Evolutionary conservation across 371 early-diverging fungal species (phyloP).

Genomic region (Sporodiniella umbellata): DNA sequence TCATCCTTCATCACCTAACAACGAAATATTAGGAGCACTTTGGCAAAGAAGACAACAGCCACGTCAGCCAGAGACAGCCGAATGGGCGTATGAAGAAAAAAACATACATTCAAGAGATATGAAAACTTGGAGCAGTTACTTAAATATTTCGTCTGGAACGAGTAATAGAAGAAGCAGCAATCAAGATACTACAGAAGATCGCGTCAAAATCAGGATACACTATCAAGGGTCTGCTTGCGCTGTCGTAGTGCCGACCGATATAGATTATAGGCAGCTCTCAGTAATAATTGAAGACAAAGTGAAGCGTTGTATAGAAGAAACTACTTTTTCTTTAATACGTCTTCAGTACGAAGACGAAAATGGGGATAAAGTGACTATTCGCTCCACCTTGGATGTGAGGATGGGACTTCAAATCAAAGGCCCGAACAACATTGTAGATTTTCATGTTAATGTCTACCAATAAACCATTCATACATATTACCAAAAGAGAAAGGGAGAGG

Average conservation of each 20-base stretch:
- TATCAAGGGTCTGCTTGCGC: slow-evolving; percentile 82
- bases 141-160: background rate
- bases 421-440: slow-evolving; percentile 32
- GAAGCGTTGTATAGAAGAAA: slow-evolving; percentile 42
- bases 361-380: slow-evolving; percentile 82
- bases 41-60: slow-evolving; percentile 23
- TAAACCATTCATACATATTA: too few species aligned
- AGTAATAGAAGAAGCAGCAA: slow-evolving; percentile 12
- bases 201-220: slow-evolving; percentile 80
- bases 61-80: background rate
- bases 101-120: background rate
- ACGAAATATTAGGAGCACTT: slow-evolving; percentile 15
- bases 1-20: slow-evolving; percentile 44
- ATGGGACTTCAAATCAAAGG: slow-evolving; percentile 82
- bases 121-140: too few species aligned
- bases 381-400: slow-evolving; percentile 83
- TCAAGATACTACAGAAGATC: slow-evolving; percentile 6
- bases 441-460: too few species aligned
- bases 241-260: slow-evolving; percentile 76
- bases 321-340: slow-evolving; percentile 42
- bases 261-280: slow-evolving; percentile 69
- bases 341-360: slow-evolving; percentile 92
- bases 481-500: too few species aligned
- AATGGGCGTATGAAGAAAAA: background rate
- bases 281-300: slow-evolving; percentile 85